Conservation (phyloP, 768 basidiomycete genomes). For the Clathrus columnatus region DNA sequence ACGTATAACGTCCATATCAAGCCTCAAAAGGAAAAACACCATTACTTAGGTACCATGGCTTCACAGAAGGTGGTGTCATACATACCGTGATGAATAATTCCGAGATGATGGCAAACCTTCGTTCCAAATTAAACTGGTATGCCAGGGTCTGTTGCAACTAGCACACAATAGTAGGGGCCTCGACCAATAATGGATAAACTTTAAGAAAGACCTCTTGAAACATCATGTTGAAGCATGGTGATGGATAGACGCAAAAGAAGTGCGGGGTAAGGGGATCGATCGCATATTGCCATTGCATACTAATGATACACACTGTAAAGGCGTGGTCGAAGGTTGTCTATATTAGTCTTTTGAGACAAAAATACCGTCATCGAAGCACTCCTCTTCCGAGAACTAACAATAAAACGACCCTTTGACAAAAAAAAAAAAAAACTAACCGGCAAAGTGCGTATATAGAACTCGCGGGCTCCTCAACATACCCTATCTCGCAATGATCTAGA, state of each 20-base stretch:
- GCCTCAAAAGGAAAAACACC: not conserved
- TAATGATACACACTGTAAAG: not conserved
- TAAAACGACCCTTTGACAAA: too few relatives aligned
- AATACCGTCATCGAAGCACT: too few relatives aligned
- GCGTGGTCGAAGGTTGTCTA: not conserved
- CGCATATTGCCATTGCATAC: not conserved
- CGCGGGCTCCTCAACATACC: too few relatives aligned
- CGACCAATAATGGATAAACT: not conserved
- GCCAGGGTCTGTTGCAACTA: not conserved
- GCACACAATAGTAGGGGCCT: not conserved
- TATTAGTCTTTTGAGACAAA: not conserved
- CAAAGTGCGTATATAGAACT: too few relatives aligned
- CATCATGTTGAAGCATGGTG: not conserved
- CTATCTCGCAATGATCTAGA: too few relatives aligned
- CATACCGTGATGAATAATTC: not conserved
- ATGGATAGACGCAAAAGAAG: slow-evolving; percentile 3
- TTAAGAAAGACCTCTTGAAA: not conserved
- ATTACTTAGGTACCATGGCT: not conserved
- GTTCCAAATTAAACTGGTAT: not conserved
- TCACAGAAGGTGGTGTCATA: not conserved
- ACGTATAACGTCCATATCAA: not conserved
- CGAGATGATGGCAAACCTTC: not conserved
- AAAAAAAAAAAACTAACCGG: too few relatives aligned
- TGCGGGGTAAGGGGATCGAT: slow-evolving; percentile 11
- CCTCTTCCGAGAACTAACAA: too few relatives aligned